phyloP scores from a whole-genome alignment of 1,139 yeast genomes.

The Blastobotrys niveus region DNA sequence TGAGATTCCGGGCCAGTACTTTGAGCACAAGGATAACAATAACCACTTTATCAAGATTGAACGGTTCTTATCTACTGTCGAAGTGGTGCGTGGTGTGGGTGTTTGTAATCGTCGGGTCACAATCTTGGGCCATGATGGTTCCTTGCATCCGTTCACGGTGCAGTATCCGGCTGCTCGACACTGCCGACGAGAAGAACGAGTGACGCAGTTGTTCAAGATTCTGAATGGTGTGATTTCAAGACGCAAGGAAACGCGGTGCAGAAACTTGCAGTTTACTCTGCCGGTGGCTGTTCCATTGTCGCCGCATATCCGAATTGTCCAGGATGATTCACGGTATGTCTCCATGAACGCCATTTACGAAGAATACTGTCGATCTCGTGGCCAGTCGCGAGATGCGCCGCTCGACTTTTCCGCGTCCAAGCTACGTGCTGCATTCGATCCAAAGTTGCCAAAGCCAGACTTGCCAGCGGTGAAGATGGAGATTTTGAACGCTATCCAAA shows the following conservation, averaged over 20 bases:
- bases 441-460: conserved; percentile 88
- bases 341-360: conserved; percentile 88
- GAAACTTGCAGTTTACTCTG: conserved; percentile 77
- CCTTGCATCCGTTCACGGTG: conserved; percentile 85
- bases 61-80: conserved; percentile 83
- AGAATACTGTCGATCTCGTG: conserved; percentile 68
- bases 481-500: conserved; percentile 82
- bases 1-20: conserved; percentile 95
- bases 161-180: conserved; percentile 98
- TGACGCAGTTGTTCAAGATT: conserved; percentile 83
- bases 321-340: conserved; percentile 70
- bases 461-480: conserved; percentile 83
- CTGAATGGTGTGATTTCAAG: conserved; percentile 75
- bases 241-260: conserved; percentile 81
- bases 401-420: conserved; percentile 81
- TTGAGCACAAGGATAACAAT: conserved; percentile 68
- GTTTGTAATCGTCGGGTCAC: conserved; percentile 88
- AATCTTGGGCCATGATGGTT: conserved; percentile 91
- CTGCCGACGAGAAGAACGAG: conserved; percentile 92
- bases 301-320: conserved; percentile 88
- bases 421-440: conserved; percentile 88
- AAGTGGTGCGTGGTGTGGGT: conserved; percentile 82
- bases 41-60: conserved; percentile 88
- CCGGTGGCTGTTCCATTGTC: conserved; percentile 93
- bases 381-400: conserved; percentile 83